A percentile compares a stretch with the other conserved stretches of the same genome.
These are phyloP conservation scores for Corchorus capsularis DNA, from an alignment of 345 rosid genomes.

Conservation along the genomic window DNA sequence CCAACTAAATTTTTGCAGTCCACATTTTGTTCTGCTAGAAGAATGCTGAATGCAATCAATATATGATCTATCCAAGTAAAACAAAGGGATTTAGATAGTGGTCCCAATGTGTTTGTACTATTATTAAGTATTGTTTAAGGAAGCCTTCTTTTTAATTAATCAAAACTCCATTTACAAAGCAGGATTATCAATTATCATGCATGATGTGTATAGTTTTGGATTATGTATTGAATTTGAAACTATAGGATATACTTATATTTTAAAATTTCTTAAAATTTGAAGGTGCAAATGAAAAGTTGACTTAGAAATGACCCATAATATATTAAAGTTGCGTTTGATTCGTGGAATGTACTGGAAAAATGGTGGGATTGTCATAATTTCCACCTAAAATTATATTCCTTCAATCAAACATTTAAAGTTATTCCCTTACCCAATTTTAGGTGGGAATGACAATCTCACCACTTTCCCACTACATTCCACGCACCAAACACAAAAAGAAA, in stretches of 20 bases:
- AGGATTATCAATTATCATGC: not conserved
- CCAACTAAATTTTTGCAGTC: not conserved
- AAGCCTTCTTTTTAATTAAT: constrained; percentile 2
- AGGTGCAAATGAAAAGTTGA: not conserved
- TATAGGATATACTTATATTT: too few relatives aligned
- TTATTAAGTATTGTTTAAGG: not conserved
- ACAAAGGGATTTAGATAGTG: not conserved
- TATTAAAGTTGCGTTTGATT: too few relatives aligned
- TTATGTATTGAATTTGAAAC: not conserved
- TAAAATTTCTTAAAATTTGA: not conserved
- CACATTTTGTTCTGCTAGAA: not conserved
- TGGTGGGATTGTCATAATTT: too few relatives aligned
- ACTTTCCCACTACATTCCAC: too few relatives aligned
- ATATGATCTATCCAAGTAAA: not conserved
- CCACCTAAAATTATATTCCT: too few relatives aligned
- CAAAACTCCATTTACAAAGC: not conserved
- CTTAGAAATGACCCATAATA: not conserved
- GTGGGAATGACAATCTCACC: too few relatives aligned
- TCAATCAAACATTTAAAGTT: too few relatives aligned
- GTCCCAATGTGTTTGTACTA: not conserved
- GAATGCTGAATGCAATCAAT: not conserved
- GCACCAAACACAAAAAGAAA: too few relatives aligned
- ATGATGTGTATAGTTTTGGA: not conserved
- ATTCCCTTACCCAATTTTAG: too few relatives aligned
- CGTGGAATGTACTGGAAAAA: too few relatives aligned